Base-by-base conservation (phyloP, 768 basidiomycete genomes). In the Leccinum pellstonianum region DNA sequence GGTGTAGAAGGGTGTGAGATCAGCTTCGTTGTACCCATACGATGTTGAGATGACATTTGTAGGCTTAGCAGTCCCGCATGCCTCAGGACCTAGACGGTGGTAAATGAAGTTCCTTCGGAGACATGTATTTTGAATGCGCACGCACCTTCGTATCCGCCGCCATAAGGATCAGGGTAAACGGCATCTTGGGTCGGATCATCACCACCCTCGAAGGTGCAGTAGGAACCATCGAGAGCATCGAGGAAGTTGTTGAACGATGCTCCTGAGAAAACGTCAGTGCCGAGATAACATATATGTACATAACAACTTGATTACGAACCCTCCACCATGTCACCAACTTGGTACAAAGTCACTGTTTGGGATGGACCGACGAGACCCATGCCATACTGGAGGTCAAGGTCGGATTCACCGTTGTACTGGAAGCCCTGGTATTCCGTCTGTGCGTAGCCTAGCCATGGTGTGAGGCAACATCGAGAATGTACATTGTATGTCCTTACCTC, bases 21-120 rank as follows among this genome's bases (percentile, higher is more conserved):
- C 71, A 68, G 64, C 72, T 60, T 81, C 80, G 54, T 76, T 67
- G 56, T 74, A 71, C 1, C 59, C 41, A 64, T 81, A 80, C 2
- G 78, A 80, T 3, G 74, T 77, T 14, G 79, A 78, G 52, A 80
- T 72, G 23, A 81, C 76, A 27, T 76, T 64, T 1, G 80, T 65
- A 0, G 72, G 76, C 1, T 50, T 55, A 6, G 69, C 60, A 25
- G 71, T 73, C 29, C 79, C 79, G 52, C 79, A 81, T 6, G 71
- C 74, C 57, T 74, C 70, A 5, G 75, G 68, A 15, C 70, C 68
- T 65, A 29, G 21, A n/a, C 31, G 12, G 5, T 29, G 8, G 6
- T 8, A 23, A 4, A 25, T 46, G 12, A 27, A 25, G 11, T 19
- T 33, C 15, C 6, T n/a, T 27, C 11, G 12, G 21, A 11, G 15